Evolutionary conservation across 257 asterid species (phyloP), one percentile per base, ranked within the genome.

Genomic region (Primulina eburnea): DNA sequence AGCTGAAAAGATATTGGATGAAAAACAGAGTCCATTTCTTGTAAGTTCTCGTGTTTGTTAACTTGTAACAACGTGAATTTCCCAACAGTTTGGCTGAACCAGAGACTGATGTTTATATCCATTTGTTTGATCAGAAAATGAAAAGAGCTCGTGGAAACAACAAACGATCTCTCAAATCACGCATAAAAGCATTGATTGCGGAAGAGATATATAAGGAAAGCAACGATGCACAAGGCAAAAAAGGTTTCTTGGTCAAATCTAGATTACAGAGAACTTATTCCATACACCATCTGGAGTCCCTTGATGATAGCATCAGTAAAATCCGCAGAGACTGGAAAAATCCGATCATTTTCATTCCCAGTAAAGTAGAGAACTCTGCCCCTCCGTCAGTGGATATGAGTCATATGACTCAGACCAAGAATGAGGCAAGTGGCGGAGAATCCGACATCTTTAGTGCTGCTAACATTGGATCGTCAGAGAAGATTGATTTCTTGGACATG

Each of bases 121-220:
- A 33, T 79, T 76, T 74, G 76, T 76, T 71, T 80, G 66, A 78
- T 68, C 83, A 82, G 85, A 69, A 64, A 55, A 58, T 37, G 11
- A 77, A 64, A 73, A 77, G 68, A 16, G 8, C 74, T 40, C 77
- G 73, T 14, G 32, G 52, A 55, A 17, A 74, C 34, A 76, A 81
- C 78, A 92, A 80, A 71, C 79, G 82, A 40, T 88, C 97, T 47
- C 76, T 87, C 8, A 85, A 70, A 78, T 76, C 86, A 3, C 88
- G 89, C 10, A 75, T 88, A 59, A 92, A 84, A 77, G 80, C 88
- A 32, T 65, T 87, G 61, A 67, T 84, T 16, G 76, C 82, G 4
- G 81, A 82, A 67, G 88, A 84, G 38, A 58, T 64, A 16, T 75
- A 78, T 4, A 73, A 74, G 75, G 83, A 73, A 52, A 75, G 65